These are phyloP conservation scores for Periconia digitata DNA, from an alignment of 2,329 filamentous ascomycete genomes.

Conservation along the genomic window DNA sequence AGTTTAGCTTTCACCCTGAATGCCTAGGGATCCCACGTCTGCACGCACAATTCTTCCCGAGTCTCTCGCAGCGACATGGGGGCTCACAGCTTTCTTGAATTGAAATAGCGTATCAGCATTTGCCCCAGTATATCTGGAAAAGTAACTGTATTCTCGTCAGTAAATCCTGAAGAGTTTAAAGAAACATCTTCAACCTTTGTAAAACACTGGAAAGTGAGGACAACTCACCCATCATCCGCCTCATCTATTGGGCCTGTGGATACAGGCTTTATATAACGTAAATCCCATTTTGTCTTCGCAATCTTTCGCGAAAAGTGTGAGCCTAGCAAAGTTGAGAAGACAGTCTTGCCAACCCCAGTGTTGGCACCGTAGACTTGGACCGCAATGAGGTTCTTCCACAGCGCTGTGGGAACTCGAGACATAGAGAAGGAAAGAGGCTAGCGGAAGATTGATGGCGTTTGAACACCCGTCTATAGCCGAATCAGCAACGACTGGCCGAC, in stretches of 20 bases:
- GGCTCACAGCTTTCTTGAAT: conserved; percentile 74
- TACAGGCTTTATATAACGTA: conserved; percentile 76
- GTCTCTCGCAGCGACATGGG: conserved; percentile 67
- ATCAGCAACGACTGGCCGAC: not conserved
- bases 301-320: conserved; percentile 49
- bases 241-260: conserved; percentile 73
- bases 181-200: not conserved
- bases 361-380: conserved; percentile 83
- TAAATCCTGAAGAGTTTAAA: too few relatives aligned
- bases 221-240: conserved; percentile 66
- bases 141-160: conserved; percentile 54
- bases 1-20: conserved; percentile 10
- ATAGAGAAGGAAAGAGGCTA: conserved; percentile 17
- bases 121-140: conserved; percentile 59
- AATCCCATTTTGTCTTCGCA: conserved; percentile 35
- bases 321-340: conserved; percentile 73
- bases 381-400: conserved; percentile 69
- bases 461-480: not conserved
- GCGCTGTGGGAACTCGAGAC: conserved; percentile 57
- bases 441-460: not conserved
- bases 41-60: conserved; percentile 19
- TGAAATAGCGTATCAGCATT: conserved; percentile 67
- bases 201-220: not conserved
- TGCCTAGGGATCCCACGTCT: not conserved
- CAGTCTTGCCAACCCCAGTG: conserved; percentile 82